Evolutionary conservation across 371 early-diverging fungal genomes (phyloP).

Genomic region (Coemansia sp.): DNA sequence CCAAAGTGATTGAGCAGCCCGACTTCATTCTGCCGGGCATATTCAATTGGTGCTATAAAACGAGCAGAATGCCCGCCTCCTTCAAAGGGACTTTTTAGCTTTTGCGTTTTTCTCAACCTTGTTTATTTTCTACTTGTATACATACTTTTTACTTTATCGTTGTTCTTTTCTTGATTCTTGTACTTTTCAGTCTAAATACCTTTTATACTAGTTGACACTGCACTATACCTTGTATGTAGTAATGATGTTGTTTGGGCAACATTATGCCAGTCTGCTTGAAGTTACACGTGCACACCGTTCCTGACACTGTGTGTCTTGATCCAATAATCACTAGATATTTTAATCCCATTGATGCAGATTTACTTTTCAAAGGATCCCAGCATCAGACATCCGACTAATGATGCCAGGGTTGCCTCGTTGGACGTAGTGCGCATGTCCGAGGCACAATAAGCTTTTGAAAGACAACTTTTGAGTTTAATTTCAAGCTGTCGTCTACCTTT

Average conservation of each 20-base stretch:
- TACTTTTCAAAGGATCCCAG: background rate
- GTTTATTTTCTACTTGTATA: background rate
- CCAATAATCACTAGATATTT: background rate
- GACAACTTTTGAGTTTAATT: conserved; percentile 6
- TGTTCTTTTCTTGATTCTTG: background rate
- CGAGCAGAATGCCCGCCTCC: no score
- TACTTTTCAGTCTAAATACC: background rate
- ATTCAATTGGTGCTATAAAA: conserved; percentile 4
- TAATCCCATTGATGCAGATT: background rate
- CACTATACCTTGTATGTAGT: no score
- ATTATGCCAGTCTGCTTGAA: no score
- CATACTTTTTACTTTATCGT: background rate
- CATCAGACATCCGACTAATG: background rate
- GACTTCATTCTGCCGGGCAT: conserved; percentile 1
- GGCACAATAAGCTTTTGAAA: background rate
- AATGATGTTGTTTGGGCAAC: no score
- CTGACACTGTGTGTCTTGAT: background rate
- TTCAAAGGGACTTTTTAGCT: background rate
- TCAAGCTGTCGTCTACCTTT: background rate
- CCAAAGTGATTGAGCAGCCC: background rate
- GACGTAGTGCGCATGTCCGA: background rate
- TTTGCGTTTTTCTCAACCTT: background rate
- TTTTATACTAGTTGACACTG: background rate
- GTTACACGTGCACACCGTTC: no score
- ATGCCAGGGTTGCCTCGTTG: background rate